A percentile compares a stretch with the other conserved stretches of the same genome.
Conservation (phyloP, 345 rosid species). For the Combretum micranthum region DNA sequence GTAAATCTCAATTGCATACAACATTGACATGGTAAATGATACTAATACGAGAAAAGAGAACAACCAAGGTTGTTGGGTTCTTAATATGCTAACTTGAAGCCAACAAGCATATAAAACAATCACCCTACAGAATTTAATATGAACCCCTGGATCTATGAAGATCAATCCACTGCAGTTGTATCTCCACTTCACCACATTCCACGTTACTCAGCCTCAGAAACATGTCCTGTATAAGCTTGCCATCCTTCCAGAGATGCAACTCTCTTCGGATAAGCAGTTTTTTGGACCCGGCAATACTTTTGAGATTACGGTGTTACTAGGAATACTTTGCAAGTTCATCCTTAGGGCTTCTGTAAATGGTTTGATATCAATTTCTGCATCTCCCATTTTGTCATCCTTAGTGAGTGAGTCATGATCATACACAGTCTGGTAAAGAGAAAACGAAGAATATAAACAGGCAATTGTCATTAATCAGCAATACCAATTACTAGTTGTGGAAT, state of each 20-base stretch:
- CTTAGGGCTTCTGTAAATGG: constrained; percentile 44
- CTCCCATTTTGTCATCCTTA: constrained; percentile 77
- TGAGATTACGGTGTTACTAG: constrained; percentile 42
- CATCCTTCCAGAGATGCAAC: constrained; percentile 36
- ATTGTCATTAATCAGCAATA: too few relatives aligned
- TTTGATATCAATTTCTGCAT: constrained; percentile 54
- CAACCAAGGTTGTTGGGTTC: too few relatives aligned
- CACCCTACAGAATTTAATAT: too few relatives aligned
- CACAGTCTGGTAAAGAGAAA: constrained; percentile 33
- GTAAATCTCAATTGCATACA: too few relatives aligned
- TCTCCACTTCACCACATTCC: constrained; percentile 53
- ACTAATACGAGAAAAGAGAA: too few relatives aligned
- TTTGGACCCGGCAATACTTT: constrained; percentile 31
- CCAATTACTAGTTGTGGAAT: too few relatives aligned
- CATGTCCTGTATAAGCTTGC: constrained; percentile 55
- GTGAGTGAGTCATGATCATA: constrained; percentile 70
- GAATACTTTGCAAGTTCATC: constrained; percentile 35
- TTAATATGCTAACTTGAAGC: too few relatives aligned
- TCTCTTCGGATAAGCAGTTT: constrained; percentile 55
- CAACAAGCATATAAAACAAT: too few relatives aligned
- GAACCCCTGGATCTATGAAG: constrained; percentile 13
- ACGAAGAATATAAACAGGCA: too few relatives aligned
- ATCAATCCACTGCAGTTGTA: constrained; percentile 64
- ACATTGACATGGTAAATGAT: too few relatives aligned
- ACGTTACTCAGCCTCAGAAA: constrained; percentile 48